Conservation (phyloP, 805 yeast species). For the Hyphopichia homilentoma region DNA sequence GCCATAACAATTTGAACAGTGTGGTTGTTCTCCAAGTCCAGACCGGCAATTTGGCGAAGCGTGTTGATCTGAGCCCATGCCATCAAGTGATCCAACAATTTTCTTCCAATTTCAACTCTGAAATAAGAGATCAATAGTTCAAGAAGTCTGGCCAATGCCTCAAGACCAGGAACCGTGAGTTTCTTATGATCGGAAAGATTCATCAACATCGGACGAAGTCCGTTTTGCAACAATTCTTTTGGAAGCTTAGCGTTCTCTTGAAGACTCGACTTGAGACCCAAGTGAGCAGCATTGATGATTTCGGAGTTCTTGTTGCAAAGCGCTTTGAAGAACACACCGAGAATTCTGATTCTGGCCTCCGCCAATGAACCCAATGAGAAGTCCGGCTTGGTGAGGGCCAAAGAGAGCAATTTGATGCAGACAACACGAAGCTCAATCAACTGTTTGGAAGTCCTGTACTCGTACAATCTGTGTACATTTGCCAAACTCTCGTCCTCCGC, state of each 20-base stretch:
- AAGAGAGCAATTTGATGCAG: constrained; percentile 76
- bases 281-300: constrained; percentile 90
- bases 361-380: constrained; percentile 72
- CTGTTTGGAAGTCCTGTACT: constrained; percentile 85
- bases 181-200: constrained; percentile 91
- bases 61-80: constrained; percentile 92
- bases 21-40: constrained; percentile 74
- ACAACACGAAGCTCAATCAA: constrained; percentile 83
- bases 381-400: constrained; percentile 82
- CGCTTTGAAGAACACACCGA: constrained; percentile 94
- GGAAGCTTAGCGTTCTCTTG: constrained; percentile 87
- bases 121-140: constrained; percentile 88
- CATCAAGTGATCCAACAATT: constrained; percentile 85
- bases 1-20: constrained; percentile 87
- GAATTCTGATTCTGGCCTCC: constrained; percentile 75
- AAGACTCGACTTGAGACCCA: constrained; percentile 77
- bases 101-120: constrained; percentile 94
- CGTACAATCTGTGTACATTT: constrained; percentile 79
- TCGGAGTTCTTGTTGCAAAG: constrained; percentile 79
- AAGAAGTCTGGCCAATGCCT: constrained; percentile 81
- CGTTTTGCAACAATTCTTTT: constrained; percentile 90
- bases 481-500: constrained; percentile 97
- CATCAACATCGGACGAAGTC: constrained; percentile 92
- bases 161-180: constrained; percentile 82
- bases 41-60: constrained; percentile 70